phyloP scores from a whole-genome alignment of 345 rosid genomes.

The Punica granatum region DNA sequence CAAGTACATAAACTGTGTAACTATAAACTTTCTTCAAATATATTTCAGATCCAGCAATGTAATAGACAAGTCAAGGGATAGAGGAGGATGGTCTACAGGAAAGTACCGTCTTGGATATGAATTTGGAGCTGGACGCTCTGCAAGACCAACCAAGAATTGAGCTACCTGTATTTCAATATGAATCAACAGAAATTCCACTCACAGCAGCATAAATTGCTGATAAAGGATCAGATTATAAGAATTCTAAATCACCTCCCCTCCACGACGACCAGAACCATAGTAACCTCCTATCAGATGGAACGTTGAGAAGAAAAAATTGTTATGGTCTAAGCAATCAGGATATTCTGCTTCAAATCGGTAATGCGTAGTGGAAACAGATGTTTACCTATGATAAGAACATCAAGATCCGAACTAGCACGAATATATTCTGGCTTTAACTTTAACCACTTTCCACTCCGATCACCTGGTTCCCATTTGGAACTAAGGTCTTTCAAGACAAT shows the following conservation, averaged over 20 bases:
- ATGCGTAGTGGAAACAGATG: slow-evolving; percentile 5
- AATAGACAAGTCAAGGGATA: background rate
- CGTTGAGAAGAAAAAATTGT: slow-evolving; percentile 2
- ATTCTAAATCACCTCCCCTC: slow-evolving; percentile 57
- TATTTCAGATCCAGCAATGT: background rate
- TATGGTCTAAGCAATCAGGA: slow-evolving; percentile 10
- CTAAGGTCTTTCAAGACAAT: slow-evolving; percentile 76
- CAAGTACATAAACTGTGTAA: background rate
- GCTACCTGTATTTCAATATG: slow-evolving; percentile 49
- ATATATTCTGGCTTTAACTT: slow-evolving; percentile 91
- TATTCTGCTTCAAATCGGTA: background rate
- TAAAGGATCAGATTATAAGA: background rate
- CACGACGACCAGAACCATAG: slow-evolving; percentile 95
- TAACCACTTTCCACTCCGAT: slow-evolving; percentile 96
- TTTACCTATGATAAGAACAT: slow-evolving; percentile 85
- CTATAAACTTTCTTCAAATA: background rate
- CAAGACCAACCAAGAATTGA: slow-evolving; percentile 86
- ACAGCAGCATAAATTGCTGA: background rate
- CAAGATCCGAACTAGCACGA: slow-evolving; percentile 83
- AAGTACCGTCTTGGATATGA: slow-evolving; percentile 66
- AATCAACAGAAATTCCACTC: background rate
- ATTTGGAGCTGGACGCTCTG: slow-evolving; percentile 59
- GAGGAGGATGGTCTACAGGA: background rate
- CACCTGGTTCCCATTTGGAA: slow-evolving; percentile 97
- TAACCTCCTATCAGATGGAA: slow-evolving; percentile 62